Percentiles rank a stretch among this genome's conserved stretches.
Evolutionary conservation across 208 protist species (phyloP).

Genomic region (Acanthamoeba lenticulata): DNA sequence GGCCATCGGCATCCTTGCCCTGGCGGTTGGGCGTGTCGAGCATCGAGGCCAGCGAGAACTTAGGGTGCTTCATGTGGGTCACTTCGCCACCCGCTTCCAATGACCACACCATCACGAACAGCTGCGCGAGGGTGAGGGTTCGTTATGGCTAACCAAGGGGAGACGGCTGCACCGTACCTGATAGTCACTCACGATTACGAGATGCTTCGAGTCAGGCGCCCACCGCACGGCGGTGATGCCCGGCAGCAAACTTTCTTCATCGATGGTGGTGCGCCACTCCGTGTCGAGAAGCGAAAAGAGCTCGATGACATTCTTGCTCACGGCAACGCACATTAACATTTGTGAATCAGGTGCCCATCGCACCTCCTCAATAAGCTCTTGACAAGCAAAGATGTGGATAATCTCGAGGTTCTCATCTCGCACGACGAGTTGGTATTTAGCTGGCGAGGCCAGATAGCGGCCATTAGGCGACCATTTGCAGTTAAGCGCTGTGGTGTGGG

Average conservation of each 20-base stretch:
- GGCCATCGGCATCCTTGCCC: not conserved
- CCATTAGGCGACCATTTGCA: slow-evolving; percentile 21
- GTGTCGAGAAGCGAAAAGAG: not conserved
- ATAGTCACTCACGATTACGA: not conserved
- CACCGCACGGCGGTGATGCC: not conserved
- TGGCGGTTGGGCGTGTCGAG: not conserved
- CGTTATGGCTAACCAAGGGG: not conserved
- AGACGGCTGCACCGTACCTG: not conserved
- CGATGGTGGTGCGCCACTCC: not conserved
- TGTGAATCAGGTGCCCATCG: not conserved
- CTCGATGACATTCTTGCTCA: not conserved
- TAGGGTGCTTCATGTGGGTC: not conserved
- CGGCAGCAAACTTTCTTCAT: not conserved
- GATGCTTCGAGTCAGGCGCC: not conserved
- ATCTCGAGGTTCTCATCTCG: slow-evolving; percentile 15
- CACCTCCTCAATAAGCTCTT: not conserved
- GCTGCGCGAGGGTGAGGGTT: not conserved
- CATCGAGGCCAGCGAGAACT: not conserved
- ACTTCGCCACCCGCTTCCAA: not conserved
- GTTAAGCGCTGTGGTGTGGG: not conserved
- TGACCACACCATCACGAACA: slow-evolving; percentile 6
- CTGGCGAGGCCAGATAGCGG: not conserved
- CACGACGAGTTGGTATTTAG: slow-evolving; percentile 43
- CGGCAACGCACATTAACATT: not conserved
- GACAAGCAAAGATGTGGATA: not conserved